Evolutionary conservation across 2,329 filamentous ascomycete species (phyloP).

Genomic region (Aspergillus sp.): DNA sequence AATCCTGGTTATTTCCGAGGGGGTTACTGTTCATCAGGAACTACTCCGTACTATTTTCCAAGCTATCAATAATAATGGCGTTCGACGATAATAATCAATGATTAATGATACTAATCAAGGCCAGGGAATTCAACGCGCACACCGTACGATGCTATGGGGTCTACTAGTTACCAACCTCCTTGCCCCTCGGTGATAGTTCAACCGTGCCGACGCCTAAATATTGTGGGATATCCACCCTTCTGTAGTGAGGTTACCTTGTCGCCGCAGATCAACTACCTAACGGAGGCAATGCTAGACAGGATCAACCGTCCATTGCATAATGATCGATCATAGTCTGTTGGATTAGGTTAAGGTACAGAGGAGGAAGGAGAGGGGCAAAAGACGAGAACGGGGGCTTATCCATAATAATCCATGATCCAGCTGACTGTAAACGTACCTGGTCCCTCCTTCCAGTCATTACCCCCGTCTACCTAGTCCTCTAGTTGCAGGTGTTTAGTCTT

Average conservation of each 20-base stretch:
- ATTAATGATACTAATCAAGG: too few species aligned
- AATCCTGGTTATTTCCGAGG: not conserved
- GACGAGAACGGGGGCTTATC: not conserved
- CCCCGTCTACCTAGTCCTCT: not conserved
- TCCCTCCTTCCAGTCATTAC: not conserved
- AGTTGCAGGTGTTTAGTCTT: not conserved
- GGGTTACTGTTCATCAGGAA: not conserved
- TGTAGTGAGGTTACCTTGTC: not conserved
- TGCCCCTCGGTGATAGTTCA: not conserved
- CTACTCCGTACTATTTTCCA: not conserved
- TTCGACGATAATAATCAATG: too few species aligned
- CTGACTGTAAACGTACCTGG: not conserved
- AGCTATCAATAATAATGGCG: not conserved
- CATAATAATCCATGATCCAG: not conserved
- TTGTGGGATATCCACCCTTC: not conserved
- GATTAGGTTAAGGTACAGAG: conserved; percentile 19
- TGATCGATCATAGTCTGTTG: conserved; percentile 17
- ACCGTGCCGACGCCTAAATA: not conserved
- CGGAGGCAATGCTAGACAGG: conserved; percentile 13
- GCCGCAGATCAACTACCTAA: conserved; percentile 17
- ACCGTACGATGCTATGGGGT: not conserved
- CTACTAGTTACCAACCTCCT: not conserved
- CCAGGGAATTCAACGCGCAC: too few species aligned
- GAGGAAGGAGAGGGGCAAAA: not conserved
- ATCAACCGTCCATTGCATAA: conserved; percentile 13